Conservation (phyloP, 352 stramenopile genomes). For the Pythium dissotocum region DNA sequence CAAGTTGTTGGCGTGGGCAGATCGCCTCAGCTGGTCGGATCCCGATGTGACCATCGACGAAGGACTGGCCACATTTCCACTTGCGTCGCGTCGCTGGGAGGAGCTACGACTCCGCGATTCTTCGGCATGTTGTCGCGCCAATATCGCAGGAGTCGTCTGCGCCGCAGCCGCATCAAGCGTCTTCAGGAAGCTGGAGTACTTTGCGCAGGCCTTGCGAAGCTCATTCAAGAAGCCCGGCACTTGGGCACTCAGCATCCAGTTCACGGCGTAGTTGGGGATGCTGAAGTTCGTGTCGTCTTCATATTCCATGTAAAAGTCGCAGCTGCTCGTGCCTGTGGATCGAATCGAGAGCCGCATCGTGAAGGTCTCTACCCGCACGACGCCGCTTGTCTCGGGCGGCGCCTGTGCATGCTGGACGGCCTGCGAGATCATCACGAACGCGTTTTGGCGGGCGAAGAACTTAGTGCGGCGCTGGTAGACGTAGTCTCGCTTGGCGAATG, state of each 20-base stretch:
- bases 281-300: constrained; percentile 80
- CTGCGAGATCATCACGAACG: constrained; percentile 72
- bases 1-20: too few relatives aligned
- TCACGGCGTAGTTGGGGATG: constrained; percentile 72
- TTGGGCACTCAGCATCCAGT: constrained; percentile 48
- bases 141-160: neutral
- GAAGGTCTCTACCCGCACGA: constrained; percentile 70
- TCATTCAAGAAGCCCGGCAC: constrained; percentile 68
- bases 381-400: constrained; percentile 33
- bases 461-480: constrained; percentile 68
- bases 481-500: constrained; percentile 72
- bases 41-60: neutral
- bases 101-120: neutral
- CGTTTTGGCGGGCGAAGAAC: constrained; percentile 50
- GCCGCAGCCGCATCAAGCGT: constrained; percentile 19
- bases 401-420: constrained; percentile 50
- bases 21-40: too few relatives aligned
- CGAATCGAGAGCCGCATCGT: constrained; percentile 61
- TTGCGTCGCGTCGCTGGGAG: neutral
- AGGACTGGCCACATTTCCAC: neutral
- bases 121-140: constrained; percentile 3
- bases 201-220: constrained; percentile 54
- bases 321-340: constrained; percentile 51
- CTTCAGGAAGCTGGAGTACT: constrained; percentile 41
- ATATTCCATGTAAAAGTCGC: constrained; percentile 76